phyloP scores from a whole-genome alignment of 345 rosid genomes.

The Alliaria petiolata region DNA sequence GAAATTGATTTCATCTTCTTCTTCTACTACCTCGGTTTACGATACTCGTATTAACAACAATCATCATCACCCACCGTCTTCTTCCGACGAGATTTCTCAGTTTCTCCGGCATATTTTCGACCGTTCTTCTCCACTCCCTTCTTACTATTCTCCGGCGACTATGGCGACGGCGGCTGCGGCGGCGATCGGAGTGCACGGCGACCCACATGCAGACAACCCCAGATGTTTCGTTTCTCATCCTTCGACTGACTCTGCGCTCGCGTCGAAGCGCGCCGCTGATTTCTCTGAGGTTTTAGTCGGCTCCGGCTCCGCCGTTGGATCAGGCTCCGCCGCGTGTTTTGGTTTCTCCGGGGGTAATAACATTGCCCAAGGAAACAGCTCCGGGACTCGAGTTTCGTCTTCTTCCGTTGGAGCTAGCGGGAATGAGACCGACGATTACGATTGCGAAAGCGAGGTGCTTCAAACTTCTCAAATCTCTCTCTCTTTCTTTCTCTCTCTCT shows the following conservation, averaged over 20 bases:
- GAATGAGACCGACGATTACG: slow-evolving; percentile 64
- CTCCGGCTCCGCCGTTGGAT: slow-evolving; percentile 1
- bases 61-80: slow-evolving; percentile 20
- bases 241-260: not conserved
- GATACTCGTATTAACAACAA: not conserved
- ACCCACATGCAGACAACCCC: slow-evolving; percentile 18
- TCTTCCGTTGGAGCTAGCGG: slow-evolving; percentile 51
- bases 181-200: not conserved
- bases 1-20: slow-evolving; percentile 26
- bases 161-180: slow-evolving; percentile 2
- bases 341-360: slow-evolving; percentile 28
- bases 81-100: slow-evolving; percentile 63
- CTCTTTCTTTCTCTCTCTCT: not conserved
- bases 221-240: slow-evolving; percentile 7
- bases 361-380: slow-evolving; percentile 24
- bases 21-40: slow-evolving; percentile 27
- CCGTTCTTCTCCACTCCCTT: slow-evolving; percentile 51
- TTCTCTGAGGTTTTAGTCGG: slow-evolving; percentile 14
- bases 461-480: not conserved
- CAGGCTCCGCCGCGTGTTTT: not conserved
- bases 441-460: slow-evolving; percentile 80
- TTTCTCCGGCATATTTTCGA: slow-evolving; percentile 62
- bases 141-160: slow-evolving; percentile 31
- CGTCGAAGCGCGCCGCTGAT: not conserved
- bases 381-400: slow-evolving; percentile 37